These are phyloP conservation scores for Lentinula raphanica DNA, from an alignment of 768 basidiomycete species.

Conservation along the genomic window DNA sequence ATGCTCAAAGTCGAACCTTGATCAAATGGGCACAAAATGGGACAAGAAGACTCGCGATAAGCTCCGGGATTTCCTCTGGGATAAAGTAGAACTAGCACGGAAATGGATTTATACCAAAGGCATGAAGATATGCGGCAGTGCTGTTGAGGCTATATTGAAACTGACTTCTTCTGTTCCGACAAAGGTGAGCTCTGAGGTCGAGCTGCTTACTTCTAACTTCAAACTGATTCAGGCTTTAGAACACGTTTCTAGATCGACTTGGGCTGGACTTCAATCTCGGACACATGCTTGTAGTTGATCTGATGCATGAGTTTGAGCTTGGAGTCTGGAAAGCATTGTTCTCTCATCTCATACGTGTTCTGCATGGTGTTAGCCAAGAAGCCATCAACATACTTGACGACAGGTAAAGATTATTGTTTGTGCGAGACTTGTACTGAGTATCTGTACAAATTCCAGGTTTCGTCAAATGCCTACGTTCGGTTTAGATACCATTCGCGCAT, in stretches of 20 bases:
- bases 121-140: not conserved
- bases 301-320: slow-evolving; percentile 34
- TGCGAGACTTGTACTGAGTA: too few species aligned
- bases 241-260: slow-evolving; percentile 19
- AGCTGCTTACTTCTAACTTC: not conserved
- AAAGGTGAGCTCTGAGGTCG: not conserved
- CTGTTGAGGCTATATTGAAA: slow-evolving; percentile 12
- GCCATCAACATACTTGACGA: slow-evolving; percentile 17
- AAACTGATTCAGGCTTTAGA: slow-evolving; percentile 12
- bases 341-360: slow-evolving; percentile 30
- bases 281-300: slow-evolving; percentile 27
- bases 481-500: slow-evolving; percentile 25
- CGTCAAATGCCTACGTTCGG: not conserved
- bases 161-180: slow-evolving; percentile 15
- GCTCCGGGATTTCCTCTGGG: not conserved
- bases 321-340: slow-evolving; percentile 36
- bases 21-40: slow-evolving; percentile 18
- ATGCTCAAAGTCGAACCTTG: slow-evolving; percentile 14
- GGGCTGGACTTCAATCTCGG: slow-evolving; percentile 18
- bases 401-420: slow-evolving; percentile 25
- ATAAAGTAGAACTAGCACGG: slow-evolving; percentile 6
- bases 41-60: not conserved
- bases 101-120: slow-evolving; percentile 7
- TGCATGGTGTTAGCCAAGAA: slow-evolving; percentile 22
- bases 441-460: slow-evolving; percentile 6